These are phyloP conservation scores for Fraxinus anomala DNA, from an alignment of 257 asterid species.

Conservation along the genomic window DNA sequence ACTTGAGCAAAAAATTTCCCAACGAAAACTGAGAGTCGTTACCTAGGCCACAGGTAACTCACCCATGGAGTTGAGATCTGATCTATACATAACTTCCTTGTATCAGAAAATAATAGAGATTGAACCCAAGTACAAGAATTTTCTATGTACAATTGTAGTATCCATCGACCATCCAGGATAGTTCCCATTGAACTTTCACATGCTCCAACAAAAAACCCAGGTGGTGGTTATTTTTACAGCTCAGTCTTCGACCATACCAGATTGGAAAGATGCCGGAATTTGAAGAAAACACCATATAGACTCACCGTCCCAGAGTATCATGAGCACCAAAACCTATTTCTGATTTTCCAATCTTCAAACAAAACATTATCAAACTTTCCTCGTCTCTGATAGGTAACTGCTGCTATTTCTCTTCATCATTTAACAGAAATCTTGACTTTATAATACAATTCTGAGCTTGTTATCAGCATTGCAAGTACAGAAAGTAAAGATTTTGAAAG, in stretches of 20 bases:
- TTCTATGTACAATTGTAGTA: constrained; percentile 36
- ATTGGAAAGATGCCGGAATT: constrained; percentile 26
- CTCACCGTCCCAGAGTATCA: constrained; percentile 9
- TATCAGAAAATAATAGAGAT: constrained; percentile 27
- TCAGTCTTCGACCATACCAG: constrained; percentile 31
- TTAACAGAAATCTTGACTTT: constrained; percentile 30
- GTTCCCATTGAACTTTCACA: constrained; percentile 20
- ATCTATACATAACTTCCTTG: constrained; percentile 44
- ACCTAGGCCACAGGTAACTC: constrained; percentile 18
- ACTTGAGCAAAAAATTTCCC: constrained; percentile 27
- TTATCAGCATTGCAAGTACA: constrained; percentile 25
- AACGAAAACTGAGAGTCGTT: constrained; percentile 10
- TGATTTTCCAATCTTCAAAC: constrained; percentile 26
- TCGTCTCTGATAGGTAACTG: constrained; percentile 10
- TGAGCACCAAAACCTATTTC: constrained; percentile 7
- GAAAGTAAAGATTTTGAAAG: constrained; percentile 27
- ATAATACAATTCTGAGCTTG: constrained; percentile 39
- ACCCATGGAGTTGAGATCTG: constrained; percentile 26
- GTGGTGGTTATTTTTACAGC: constrained; percentile 22
- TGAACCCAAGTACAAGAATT: constrained; percentile 33
- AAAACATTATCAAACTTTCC: constrained; percentile 25
- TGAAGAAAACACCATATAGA: constrained; percentile 3
- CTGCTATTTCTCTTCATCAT: constrained; percentile 37
- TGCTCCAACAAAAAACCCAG: constrained; percentile 12
- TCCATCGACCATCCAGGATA: constrained; percentile 16